A percentile compares a stretch with the other conserved stretches of the same genome.
Evolutionary conservation across 1,284 basidiomycete species (phyloP).

Genomic region (Meripilus lineatus): DNA sequence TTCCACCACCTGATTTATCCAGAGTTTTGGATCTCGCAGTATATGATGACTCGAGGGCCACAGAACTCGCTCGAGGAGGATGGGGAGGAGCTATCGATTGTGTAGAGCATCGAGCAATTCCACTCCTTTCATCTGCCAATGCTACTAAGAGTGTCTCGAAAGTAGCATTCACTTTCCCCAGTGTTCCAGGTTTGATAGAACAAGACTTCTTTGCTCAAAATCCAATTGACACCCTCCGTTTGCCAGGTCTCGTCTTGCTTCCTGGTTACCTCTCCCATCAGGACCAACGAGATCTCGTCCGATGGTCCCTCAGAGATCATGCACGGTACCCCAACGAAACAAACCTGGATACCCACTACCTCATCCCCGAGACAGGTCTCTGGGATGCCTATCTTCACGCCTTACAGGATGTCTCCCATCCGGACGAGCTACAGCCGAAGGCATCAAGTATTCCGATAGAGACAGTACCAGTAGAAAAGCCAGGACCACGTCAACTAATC

Average conservation of each 20-base stretch:
- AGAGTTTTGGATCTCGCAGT: conserved; percentile 60
- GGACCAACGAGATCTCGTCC: conserved; percentile 63
- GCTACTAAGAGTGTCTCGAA: no score
- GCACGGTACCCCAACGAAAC: conserved; percentile 79
- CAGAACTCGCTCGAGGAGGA: conserved; percentile 37
- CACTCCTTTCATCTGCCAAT: conserved; percentile 7
- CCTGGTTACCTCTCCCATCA: conserved; percentile 61
- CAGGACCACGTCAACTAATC: conserved; percentile 62
- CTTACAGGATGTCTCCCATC: conserved; percentile 24
- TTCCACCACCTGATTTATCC: conserved; percentile 69
- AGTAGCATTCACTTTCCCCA: conserved; percentile 46
- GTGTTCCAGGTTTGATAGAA: conserved; percentile 54
- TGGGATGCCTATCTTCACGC: conserved; percentile 60
- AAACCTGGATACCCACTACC: conserved; percentile 83
- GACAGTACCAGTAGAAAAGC: conserved; percentile 17
- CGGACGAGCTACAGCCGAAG: conserved; percentile 35
- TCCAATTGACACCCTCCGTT: conserved; percentile 6
- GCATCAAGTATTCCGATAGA: conserved; percentile 18
- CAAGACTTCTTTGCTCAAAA: conserved; percentile 13
- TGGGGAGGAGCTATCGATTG: conserved; percentile 45
- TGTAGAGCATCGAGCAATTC: conserved; percentile 31
- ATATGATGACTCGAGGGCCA: conserved; percentile 33
- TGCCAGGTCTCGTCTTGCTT: conserved; percentile 74
- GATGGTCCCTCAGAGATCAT: conserved; percentile 70
- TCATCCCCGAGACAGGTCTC: conserved; percentile 63